Conservation (phyloP, 306 rosid genomes). For the Medicago arabica region DNA sequence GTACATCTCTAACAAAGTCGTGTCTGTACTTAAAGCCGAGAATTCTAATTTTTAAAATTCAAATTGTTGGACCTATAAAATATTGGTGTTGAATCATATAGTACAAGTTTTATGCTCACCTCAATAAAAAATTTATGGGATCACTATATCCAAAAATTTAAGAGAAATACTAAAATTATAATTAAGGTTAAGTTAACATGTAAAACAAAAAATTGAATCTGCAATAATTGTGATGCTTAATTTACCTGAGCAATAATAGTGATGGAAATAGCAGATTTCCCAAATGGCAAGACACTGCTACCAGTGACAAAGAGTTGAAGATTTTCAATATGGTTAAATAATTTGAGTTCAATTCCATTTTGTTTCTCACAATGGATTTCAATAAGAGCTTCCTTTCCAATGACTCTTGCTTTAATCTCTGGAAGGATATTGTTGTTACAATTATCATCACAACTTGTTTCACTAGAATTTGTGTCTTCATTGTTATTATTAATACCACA, state of each 20-base stretch:
- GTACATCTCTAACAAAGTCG: too few species aligned
- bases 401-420: constrained; percentile 44
- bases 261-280: constrained; percentile 47
- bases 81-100: too few species aligned
- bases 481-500: neutral
- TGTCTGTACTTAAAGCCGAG: too few species aligned
- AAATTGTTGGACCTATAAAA: too few species aligned
- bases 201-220: too few species aligned
- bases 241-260: constrained; percentile 50
- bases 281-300: constrained; percentile 49
- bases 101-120: too few species aligned
- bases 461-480: constrained; percentile 23
- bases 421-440: constrained; percentile 19
- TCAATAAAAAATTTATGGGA: too few species aligned
- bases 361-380: constrained; percentile 49
- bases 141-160: neutral
- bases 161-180: too few species aligned
- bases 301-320: constrained; percentile 44
- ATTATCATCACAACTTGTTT: constrained; percentile 12
- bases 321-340: constrained; percentile 43
- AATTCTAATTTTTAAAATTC: too few species aligned
- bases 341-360: constrained; percentile 41
- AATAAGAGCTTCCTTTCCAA: constrained; percentile 45
- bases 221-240: too few species aligned
- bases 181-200: too few species aligned